These are phyloP conservation scores for Scenedesmus sp. DNA, from an alignment of 163 green algal genomes.

Conservation along the genomic window DNA sequence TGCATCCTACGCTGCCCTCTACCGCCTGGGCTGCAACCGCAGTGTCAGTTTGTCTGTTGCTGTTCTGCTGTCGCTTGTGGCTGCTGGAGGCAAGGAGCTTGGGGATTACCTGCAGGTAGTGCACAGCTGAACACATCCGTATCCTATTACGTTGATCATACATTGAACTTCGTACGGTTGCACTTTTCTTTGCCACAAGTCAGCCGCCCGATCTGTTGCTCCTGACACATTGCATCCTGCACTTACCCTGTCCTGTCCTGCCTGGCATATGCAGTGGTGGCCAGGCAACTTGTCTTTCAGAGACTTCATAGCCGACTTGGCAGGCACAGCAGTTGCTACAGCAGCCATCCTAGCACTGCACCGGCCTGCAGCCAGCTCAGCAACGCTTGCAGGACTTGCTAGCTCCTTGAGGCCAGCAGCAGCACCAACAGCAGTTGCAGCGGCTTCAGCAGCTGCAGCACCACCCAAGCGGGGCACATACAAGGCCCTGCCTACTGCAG, in stretches of 20 bases:
- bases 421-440: neutral
- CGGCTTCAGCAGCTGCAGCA: neutral
- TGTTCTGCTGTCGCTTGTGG: slow-evolving; percentile 19
- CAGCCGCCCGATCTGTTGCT: neutral
- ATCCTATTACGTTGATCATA: too few species aligned
- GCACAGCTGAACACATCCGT: too few species aligned
- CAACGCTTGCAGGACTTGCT: neutral
- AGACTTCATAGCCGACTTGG: slow-evolving; percentile 39
- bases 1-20: neutral
- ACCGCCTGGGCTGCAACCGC: neutral
- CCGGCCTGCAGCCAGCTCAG: slow-evolving; percentile 13
- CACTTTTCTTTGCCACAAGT: too few species aligned
- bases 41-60: neutral
- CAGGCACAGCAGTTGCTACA: slow-evolving; percentile 22
- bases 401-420: neutral
- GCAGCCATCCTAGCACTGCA: slow-evolving; percentile 12
- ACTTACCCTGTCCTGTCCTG: neutral
- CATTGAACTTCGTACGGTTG: too few species aligned
- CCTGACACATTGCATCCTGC: neutral
- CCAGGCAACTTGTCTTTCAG: slow-evolving; percentile 41
- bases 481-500: slow-evolving; percentile 16
- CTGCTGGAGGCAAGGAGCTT: slow-evolving; percentile 36
- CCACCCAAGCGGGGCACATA: slow-evolving; percentile 1
- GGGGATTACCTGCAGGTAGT: slow-evolving; percentile 41
- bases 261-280: slow-evolving; percentile 39